phyloP scores from a whole-genome alignment of 495 filamentous ascomycete species.

The Filosporella fistucella region DNA sequence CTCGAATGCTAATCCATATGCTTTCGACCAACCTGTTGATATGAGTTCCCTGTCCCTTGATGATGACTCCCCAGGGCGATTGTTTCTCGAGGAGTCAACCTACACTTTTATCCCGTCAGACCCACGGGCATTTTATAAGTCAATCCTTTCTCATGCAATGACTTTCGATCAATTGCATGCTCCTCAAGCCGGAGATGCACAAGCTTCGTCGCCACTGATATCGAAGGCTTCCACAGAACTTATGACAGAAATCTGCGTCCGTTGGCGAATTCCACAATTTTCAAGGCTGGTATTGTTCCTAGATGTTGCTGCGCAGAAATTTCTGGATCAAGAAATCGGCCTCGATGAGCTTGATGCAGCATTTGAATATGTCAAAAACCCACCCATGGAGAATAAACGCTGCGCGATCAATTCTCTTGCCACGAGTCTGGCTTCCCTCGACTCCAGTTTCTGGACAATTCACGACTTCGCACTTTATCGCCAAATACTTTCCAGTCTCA shows the following conservation, averaged over 20 bases:
- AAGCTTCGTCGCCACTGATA: slow-evolving; percentile 55
- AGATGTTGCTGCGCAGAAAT: slow-evolving; percentile 81
- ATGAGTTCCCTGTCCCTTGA: slow-evolving; percentile 65
- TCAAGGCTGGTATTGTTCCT: slow-evolving; percentile 77
- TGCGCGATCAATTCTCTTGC: slow-evolving; percentile 45
- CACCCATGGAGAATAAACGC: slow-evolving; percentile 52
- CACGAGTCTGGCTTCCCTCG: slow-evolving; percentile 38
- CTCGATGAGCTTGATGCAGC: slow-evolving; percentile 77
- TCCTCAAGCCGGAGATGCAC: slow-evolving; percentile 27
- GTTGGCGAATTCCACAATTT: slow-evolving; percentile 87
- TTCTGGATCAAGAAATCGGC: slow-evolving; percentile 77
- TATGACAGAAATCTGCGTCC: slow-evolving; percentile 74
- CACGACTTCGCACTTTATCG: slow-evolving; percentile 73
- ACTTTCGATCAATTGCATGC: slow-evolving; percentile 51
- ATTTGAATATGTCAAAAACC: slow-evolving; percentile 75
- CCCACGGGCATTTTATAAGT: slow-evolving; percentile 73
- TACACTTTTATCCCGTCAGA: slow-evolving; percentile 91
- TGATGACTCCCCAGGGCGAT: slow-evolving; percentile 35
- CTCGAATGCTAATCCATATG: slow-evolving; percentile 40
- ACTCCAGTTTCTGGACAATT: slow-evolving; percentile 67
- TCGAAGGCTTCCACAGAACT: slow-evolving; percentile 81
- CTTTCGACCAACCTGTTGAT: slow-evolving; percentile 74
- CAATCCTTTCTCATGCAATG: slow-evolving; percentile 70
- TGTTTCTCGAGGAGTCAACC: slow-evolving; percentile 40
- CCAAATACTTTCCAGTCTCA: slow-evolving; percentile 64